These are phyloP conservation scores for Metschnikowia peoriensis DNA, from an alignment of 805 yeast genomes.

Conservation along the genomic window DNA sequence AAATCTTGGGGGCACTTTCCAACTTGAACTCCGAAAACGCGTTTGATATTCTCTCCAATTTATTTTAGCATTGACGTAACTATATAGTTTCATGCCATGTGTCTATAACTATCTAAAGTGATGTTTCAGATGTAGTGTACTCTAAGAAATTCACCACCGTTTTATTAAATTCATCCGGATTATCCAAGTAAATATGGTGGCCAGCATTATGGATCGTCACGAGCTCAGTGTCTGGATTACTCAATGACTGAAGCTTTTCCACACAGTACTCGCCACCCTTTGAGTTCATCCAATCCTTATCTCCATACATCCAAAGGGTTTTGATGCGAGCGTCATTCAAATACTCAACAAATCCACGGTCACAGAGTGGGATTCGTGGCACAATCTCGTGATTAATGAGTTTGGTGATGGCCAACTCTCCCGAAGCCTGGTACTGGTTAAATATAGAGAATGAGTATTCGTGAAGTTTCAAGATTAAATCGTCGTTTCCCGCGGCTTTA, in stretches of 20 bases:
- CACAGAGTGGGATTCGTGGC: slow-evolving; percentile 39
- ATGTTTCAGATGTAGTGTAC: background rate
- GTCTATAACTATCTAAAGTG: background rate
- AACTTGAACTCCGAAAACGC: slow-evolving; percentile 4
- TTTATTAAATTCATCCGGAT: slow-evolving; percentile 32
- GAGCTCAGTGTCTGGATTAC: slow-evolving; percentile 17
- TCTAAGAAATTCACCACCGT: slow-evolving; percentile 24
- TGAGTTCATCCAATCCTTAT: slow-evolving; percentile 44
- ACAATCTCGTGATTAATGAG: slow-evolving; percentile 40
- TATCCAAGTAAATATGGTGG: slow-evolving; percentile 43
- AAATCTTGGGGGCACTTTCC: slow-evolving; percentile 1
- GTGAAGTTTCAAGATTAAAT: slow-evolving; percentile 35
- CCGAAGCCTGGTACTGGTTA: slow-evolving; percentile 43
- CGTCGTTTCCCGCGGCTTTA: slow-evolving; percentile 8
- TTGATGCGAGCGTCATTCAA: slow-evolving; percentile 23
- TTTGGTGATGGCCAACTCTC: slow-evolving; percentile 43
- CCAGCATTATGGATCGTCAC: slow-evolving; percentile 35
- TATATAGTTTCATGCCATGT: background rate
- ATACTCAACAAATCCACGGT: slow-evolving; percentile 33
- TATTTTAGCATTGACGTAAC: background rate
- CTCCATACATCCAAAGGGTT: slow-evolving; percentile 40
- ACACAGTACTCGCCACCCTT: slow-evolving; percentile 37
- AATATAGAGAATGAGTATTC: slow-evolving; percentile 41
- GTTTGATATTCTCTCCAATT: background rate
- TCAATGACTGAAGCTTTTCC: slow-evolving; percentile 22